Evolutionary conservation across 108 stramenopile genomes (phyloP), one percentile per base, ranked within the genome.

Genomic region (Skeletonema potamos): DNA sequence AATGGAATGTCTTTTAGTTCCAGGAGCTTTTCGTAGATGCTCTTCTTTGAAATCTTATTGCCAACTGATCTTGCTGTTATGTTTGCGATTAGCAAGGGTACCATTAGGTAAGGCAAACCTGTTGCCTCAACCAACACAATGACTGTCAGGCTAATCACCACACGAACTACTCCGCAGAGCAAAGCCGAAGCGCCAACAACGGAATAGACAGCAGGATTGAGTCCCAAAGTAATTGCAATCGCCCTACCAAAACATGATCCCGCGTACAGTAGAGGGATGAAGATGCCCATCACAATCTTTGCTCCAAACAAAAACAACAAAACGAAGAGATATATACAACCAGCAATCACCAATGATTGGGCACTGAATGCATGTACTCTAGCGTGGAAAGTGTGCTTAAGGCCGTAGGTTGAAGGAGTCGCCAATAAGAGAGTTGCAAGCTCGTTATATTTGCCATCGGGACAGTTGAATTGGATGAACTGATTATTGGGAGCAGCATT

Each of bases 131-230:
- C 94, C 63, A 95, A 68, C 0, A 95, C 59, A 46, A 95, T 93
- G 17, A 90, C 89, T 8, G 90, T 92, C 56, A 95, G 74, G 37
- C 83, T 85, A 62, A 95, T 95, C 22, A 90, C 91, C 89, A 95
- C 90, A 41, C 94, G 81, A 20, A 89, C 89, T 75, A 93, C 87
- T 3, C 94, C 92, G 13, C 90, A 89, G 10, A 92, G 73, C 29
- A 86, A 67, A 10, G 92, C 88, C 0, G 94, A 92, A 10, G 88
- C 92, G 0, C 94, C 94, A 64, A 95, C 82, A 29, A 95, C 71
- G 1, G 92, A 83, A 72, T 92, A 95, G 0, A 89, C 92, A 26
- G 86, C 89, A 44, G 17, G 17, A 2, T 44, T 18, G 43, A 44
- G 43, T 44, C 15, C 15, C 17, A 44, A 44, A 56, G 79, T 77